Evolutionary conservation across 208 protist genomes (phyloP).

Genomic region (Crithidia mellificae): DNA sequence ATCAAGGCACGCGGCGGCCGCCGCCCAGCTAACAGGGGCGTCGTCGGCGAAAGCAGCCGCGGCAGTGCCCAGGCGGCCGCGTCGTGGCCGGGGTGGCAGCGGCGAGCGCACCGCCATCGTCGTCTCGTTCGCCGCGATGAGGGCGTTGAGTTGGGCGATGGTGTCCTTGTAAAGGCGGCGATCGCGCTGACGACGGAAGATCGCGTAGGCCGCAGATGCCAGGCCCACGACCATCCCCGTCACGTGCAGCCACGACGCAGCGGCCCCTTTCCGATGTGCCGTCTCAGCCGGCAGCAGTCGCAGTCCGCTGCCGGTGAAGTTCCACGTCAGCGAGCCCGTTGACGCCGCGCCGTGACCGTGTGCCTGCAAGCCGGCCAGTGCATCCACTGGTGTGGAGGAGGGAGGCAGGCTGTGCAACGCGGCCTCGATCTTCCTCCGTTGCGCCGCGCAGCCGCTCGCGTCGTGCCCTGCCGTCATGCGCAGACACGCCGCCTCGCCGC

Average conservation of each 20-base stretch:
- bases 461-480: constrained; percentile 4
- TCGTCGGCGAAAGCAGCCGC: constrained; percentile 2
- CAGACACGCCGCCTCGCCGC: constrained; percentile 21
- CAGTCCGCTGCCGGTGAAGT: constrained; percentile 15
- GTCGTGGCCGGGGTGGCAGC: not conserved
- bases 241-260: constrained; percentile 12
- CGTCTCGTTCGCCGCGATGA: constrained; percentile 14
- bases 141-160: constrained; percentile 20
- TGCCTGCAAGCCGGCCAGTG: not conserved
- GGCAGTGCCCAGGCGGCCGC: constrained; percentile 5
- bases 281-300: not conserved
- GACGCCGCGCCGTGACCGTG: not conserved
- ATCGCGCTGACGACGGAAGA: constrained; percentile 20
- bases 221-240: constrained; percentile 11
- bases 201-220: constrained; percentile 14
- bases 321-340: constrained; percentile 7
- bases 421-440: constrained; percentile 10
- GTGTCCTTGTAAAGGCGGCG: constrained; percentile 18
- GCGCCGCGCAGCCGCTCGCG: constrained; percentile 7
- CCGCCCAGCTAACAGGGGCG: constrained; percentile 11
- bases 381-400: constrained; percentile 1
- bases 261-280: not conserved
- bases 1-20: constrained; percentile 14
- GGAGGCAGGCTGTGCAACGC: constrained; percentile 9
- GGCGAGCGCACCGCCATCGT: constrained; percentile 1